Evolutionary conservation across 78 protist species (phyloP).

Genomic region (Parvularia atlantis): DNA sequence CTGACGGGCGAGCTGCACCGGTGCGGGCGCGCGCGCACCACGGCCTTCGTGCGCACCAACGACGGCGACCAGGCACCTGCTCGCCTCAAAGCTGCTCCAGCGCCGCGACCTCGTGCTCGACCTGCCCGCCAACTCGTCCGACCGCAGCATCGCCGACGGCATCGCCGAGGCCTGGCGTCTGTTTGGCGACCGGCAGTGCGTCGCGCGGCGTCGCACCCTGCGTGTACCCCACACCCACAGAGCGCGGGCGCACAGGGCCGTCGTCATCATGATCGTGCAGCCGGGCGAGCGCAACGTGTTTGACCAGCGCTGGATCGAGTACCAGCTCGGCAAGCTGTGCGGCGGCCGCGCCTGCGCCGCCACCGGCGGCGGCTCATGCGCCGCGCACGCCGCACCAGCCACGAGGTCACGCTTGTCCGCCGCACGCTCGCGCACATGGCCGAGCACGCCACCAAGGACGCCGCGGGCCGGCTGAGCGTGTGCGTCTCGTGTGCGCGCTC

Average conservation of each 20-base stretch:
- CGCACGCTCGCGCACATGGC: no score
- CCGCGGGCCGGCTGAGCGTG: not conserved
- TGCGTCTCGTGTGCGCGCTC: not conserved
- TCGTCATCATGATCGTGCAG: conserved; percentile 59
- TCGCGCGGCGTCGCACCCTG: not conserved
- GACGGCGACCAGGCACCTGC: not conserved
- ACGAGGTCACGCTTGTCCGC: no score
- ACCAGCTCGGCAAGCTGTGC: conserved; percentile 26
- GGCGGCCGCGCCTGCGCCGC: no score
- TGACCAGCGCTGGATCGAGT: conserved; percentile 63
- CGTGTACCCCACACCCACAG: not conserved
- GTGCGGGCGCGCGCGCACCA: not conserved
- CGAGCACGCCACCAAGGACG: no score
- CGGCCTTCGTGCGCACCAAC: not conserved
- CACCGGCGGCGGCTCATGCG: no score
- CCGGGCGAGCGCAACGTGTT: conserved; percentile 52
- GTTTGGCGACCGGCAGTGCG: no score
- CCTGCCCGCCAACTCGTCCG: no score
- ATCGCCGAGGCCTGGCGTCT: conserved; percentile 1
- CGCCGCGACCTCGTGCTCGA: no score
- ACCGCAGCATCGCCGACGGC: no score
- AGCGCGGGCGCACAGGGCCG: not conserved
- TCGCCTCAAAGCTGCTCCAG: not conserved
- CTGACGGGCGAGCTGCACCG: conserved; percentile 38
- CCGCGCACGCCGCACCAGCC: no score